Percentiles rank a stretch among this genome's conserved stretches.
phyloP scores from a whole-genome alignment of 306 rosid genomes.

The Inga oerstediana region DNA sequence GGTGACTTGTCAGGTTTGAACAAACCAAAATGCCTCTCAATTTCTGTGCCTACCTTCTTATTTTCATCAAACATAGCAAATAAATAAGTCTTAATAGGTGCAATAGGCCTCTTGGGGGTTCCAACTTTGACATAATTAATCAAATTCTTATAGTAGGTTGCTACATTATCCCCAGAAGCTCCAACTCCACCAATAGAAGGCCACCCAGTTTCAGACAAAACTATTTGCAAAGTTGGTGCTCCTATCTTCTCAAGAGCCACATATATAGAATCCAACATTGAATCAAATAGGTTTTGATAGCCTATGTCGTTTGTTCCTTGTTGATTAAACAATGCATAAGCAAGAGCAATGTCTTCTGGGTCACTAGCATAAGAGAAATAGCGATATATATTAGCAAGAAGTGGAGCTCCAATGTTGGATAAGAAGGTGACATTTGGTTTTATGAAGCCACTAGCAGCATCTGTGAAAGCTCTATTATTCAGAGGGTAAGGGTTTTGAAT shows the following conservation, averaged over 20 bases:
- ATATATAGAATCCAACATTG: slow-evolving; percentile 8
- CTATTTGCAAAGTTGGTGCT: neutral
- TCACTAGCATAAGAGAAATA: neutral
- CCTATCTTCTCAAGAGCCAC: slow-evolving; percentile 1
- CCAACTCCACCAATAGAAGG: neutral
- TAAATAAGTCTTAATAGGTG: neutral
- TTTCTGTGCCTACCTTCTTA: neutral
- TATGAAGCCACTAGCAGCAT: neutral
- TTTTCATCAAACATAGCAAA: slow-evolving; percentile 18
- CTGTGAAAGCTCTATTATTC: neutral
- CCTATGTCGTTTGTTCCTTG: neutral
- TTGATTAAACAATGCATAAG: neutral
- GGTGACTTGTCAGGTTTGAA: neutral
- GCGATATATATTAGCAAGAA: slow-evolving; percentile 6
- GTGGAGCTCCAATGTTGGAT: neutral
- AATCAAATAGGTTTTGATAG: neutral
- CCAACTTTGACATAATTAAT: neutral
- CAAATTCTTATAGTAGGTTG: neutral
- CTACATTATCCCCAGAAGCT: neutral
- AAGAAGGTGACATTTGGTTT: neutral
- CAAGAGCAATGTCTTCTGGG: neutral
- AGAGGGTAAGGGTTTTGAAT: neutral
- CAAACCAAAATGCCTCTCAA: slow-evolving; percentile 2
- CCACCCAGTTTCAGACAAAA: slow-evolving; percentile 17
- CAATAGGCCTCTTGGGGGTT: neutral